phyloP scores from a whole-genome alignment of 2,329 filamentous ascomycete species.

The Hypoxylon sp. region DNA sequence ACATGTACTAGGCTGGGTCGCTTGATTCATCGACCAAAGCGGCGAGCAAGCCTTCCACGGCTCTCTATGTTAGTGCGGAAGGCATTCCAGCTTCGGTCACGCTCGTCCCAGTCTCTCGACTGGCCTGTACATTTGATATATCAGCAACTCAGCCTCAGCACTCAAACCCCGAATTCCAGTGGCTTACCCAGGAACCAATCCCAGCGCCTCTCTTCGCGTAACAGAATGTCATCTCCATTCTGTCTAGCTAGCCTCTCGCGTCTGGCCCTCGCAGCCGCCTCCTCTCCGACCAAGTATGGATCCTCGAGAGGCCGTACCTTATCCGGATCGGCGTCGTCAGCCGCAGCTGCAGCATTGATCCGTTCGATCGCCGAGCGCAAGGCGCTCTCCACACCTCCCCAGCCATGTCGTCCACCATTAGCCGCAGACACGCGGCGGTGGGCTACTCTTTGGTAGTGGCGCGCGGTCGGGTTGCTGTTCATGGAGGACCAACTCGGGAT shows the following conservation, averaged over 20 bases:
- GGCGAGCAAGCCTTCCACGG: conserved; percentile 59
- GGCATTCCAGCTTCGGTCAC: conserved; percentile 64
- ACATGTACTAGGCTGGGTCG: conserved; percentile 45
- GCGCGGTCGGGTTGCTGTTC: conserved; percentile 67
- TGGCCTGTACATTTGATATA: conserved; percentile 59
- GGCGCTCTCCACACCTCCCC: conserved; percentile 45
- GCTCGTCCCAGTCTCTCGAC: conserved; percentile 66
- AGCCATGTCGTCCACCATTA: conserved; percentile 41
- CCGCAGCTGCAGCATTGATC: conserved; percentile 40
- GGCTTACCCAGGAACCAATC: conserved; percentile 71
- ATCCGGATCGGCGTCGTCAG: conserved; percentile 39
- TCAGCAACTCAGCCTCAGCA: conserved; percentile 15
- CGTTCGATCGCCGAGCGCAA: conserved; percentile 50
- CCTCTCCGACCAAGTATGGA: conserved; percentile 76
- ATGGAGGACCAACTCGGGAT: conserved; percentile 72
- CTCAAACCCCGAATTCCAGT: background rate
- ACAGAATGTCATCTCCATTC: conserved; percentile 67
- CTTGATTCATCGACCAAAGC: conserved; percentile 54
- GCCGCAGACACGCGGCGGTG: conserved; percentile 68
- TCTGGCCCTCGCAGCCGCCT: conserved; percentile 71
- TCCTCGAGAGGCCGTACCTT: conserved; percentile 72
- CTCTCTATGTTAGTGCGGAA: conserved; percentile 59
- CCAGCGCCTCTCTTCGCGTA: conserved; percentile 71
- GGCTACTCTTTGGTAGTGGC: conserved; percentile 75
- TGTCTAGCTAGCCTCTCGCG: conserved; percentile 71